A percentile compares a stretch with the other conserved stretches of the same genome.
These are phyloP conservation scores for Eucalyptus camaldulensis DNA, from an alignment of 345 rosid species.

Conservation along the genomic window DNA sequence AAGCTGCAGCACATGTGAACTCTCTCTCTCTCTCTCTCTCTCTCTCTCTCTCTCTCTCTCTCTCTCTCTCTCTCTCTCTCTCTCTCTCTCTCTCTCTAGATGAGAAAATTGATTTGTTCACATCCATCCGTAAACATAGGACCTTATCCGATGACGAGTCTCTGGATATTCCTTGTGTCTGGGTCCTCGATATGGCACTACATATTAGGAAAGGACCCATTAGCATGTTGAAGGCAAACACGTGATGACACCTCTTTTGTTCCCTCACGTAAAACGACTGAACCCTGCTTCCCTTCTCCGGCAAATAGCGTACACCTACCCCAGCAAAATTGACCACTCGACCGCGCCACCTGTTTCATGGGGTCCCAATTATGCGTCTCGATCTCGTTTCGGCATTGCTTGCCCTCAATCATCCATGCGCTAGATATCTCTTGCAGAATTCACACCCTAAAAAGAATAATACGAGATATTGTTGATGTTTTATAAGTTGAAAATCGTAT, in stretches of 20 bases:
- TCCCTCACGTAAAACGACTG: not conserved
- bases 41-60: not conserved
- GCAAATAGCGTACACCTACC: conserved; percentile 18
- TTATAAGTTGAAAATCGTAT: not conserved
- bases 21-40: not conserved
- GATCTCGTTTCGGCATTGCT: not conserved
- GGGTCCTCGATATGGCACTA: not conserved
- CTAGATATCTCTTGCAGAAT: not conserved
- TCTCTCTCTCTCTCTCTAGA: not conserved
- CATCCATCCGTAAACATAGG: not conserved
- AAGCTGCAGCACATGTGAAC: not conserved
- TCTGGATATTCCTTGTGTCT: not conserved
- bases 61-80: not conserved
- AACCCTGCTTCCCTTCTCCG: not conserved
- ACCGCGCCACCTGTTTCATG: not conserved
- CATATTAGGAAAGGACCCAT: not conserved
- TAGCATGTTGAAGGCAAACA: not conserved
- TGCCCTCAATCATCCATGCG: not conserved
- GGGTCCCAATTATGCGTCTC: not conserved
- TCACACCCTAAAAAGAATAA: not conserved
- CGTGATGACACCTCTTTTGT: not conserved
- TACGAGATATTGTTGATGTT: not conserved
- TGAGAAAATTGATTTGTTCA: not conserved
- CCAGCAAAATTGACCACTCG: conserved; percentile 30
- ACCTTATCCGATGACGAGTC: not conserved